Conservation (phyloP, 768 basidiomycete genomes). For the Macrolepiota fuliginosa region DNA sequence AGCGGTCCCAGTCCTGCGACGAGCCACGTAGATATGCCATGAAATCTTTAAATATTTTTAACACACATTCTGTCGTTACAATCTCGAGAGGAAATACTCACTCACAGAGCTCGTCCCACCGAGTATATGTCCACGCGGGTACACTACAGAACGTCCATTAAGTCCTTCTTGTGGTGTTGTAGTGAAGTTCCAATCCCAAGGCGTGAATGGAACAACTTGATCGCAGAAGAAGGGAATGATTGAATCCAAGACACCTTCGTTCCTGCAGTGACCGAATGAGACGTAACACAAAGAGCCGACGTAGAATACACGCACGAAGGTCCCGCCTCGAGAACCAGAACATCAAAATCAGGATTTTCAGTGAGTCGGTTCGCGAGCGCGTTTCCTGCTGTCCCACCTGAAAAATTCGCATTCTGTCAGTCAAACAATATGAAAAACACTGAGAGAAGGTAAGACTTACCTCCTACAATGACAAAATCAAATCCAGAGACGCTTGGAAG, state of each 20-base stretch:
- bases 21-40: slow-evolving; percentile 23
- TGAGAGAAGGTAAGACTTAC: slow-evolving; percentile 7
- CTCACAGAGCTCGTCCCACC: slow-evolving; percentile 32
- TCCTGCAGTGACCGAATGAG: not conserved
- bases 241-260: slow-evolving; percentile 9
- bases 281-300: not conserved
- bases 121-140: slow-evolving; percentile 27
- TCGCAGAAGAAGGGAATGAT: slow-evolving; percentile 13
- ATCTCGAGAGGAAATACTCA: slow-evolving; percentile 17
- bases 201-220: slow-evolving; percentile 12
- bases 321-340: slow-evolving; percentile 11
- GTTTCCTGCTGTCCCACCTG: slow-evolving; percentile 18
- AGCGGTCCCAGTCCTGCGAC: slow-evolving; percentile 28
- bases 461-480: slow-evolving; percentile 25
- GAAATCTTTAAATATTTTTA: slow-evolving; percentile 12
- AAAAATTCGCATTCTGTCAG: not conserved
- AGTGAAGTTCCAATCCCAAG: slow-evolving; percentile 35
- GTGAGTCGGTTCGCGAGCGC: slow-evolving; percentile 10
- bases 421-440: not conserved
- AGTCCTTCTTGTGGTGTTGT: slow-evolving; percentile 29
- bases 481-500: slow-evolving; percentile 9
- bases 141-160: slow-evolving; percentile 22
- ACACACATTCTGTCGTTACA: too few species aligned
- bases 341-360: slow-evolving; percentile 2
- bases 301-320: slow-evolving; percentile 15